phyloP scores from a whole-genome alignment of 2,329 filamentous ascomycete species.

The Claviceps sorghi region DNA sequence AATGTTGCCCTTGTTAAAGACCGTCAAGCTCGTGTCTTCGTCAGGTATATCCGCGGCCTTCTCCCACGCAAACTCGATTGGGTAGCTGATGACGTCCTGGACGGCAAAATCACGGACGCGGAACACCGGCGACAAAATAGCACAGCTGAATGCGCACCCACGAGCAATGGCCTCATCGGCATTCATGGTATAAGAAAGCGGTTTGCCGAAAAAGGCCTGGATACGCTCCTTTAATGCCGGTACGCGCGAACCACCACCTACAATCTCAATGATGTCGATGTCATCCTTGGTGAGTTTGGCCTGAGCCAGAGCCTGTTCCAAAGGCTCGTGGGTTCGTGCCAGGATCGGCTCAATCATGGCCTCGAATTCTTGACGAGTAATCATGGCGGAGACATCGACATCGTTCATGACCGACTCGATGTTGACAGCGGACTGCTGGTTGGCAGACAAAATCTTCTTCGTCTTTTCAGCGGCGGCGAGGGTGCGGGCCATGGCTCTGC shows the following conservation, averaged over 20 bases:
- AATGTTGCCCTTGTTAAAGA: conserved; percentile 94
- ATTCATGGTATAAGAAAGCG: conserved; percentile 90
- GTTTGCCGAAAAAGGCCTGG: conserved; percentile 81
- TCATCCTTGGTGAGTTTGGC: conserved; percentile 83
- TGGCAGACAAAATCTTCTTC: conserved; percentile 96
- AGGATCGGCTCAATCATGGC: conserved; percentile 76
- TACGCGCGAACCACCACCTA: conserved; percentile 89
- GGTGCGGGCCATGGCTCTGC: conserved; percentile 78
- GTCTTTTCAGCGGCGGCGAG: conserved; percentile 85
- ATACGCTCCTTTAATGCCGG: conserved; percentile 84
- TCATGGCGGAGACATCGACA: conserved; percentile 72
- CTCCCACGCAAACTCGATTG: conserved; percentile 98
- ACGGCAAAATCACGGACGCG: conserved; percentile 95
- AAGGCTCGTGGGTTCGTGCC: conserved; percentile 52
- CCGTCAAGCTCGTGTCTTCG: conserved; percentile 90
- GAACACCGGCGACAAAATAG: conserved; percentile 94
- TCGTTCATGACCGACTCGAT: conserved; percentile 99
- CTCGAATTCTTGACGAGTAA: conserved; percentile 92
- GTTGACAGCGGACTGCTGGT: conserved; percentile 81
- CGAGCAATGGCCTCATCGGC: conserved; percentile 94
- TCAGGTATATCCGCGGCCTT: conserved; percentile 96
- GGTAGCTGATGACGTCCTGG: conserved; percentile 95
- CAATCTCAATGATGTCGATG: conserved; percentile 84
- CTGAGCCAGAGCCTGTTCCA: conserved; percentile 88
- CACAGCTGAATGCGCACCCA: conserved; percentile 93